Evolutionary conservation across 345 rosid genomes (phyloP).

Genomic region (Melaleuca alternifolia): DNA sequence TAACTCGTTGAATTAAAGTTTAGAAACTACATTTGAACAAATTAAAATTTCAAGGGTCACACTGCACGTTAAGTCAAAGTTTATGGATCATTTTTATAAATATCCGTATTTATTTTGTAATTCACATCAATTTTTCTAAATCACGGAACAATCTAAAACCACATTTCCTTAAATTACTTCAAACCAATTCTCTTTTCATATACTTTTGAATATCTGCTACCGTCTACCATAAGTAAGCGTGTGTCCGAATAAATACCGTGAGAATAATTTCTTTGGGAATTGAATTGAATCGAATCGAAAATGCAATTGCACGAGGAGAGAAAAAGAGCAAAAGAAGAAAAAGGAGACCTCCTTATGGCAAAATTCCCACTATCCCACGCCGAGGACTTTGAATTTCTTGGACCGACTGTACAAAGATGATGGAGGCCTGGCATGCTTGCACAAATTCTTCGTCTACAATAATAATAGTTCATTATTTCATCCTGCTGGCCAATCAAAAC

Average conservation of each 20-base stretch:
- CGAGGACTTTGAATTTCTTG: background rate
- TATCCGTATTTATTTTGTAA: background rate
- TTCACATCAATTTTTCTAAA: background rate
- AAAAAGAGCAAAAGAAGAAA: background rate
- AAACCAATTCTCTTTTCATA: background rate
- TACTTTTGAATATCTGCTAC: rapidly evolving
- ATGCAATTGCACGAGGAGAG: too few species aligned
- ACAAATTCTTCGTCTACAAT: background rate
- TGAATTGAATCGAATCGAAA: background rate
- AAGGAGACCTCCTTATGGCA: background rate
- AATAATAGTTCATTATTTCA: background rate
- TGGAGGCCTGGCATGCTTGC: background rate
- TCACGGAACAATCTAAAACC: rapidly evolving
- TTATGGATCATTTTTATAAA: too few species aligned
- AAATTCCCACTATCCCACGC: background rate
- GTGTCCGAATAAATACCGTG: too few species aligned
- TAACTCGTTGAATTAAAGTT: too few species aligned
- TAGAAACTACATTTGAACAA: too few species aligned
- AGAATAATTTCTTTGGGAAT: background rate
- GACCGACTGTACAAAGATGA: background rate
- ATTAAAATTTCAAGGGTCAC: too few species aligned
- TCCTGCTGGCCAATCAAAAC: background rate
- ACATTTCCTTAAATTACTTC: background rate
- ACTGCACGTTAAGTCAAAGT: too few species aligned
- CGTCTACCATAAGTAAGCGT: background rate